Base-by-base conservation (phyloP, 768 basidiomycete genomes). In the Lactarius hatsudake region DNA sequence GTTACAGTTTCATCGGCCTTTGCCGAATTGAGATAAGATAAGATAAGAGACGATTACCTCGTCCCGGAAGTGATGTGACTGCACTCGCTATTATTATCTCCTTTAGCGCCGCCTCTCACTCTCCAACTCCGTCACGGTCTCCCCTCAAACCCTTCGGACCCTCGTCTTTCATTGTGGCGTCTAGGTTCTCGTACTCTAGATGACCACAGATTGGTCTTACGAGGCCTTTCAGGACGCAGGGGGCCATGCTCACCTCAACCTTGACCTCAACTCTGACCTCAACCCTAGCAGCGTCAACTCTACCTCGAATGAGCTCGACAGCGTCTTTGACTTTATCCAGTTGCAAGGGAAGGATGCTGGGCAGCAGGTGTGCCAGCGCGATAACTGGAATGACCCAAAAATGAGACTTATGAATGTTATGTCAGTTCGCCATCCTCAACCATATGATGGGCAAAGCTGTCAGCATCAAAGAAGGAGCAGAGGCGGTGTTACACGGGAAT, bases 391-490 rank as follows among this genome's bases (percentile, higher is more conserved):
- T 26, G 26, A 53, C 26, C 26, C 13, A 23, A 53, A 53, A 32
- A 23, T 20, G 23, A 32, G 26, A n/a, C 28, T 63, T 18, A 45
- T 40, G 20, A 20, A 36, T 18, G 13, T 18, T 5, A 26, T 51
- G 5, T 30, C 34, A 71, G 71, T 30, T 71, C 6, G 56, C 51
- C 20, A 62, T 67, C 23, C 65, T 71, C 34, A 67, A 57, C 53
- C 60, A 54, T 32, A 70, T 67, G 71, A 71, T 71, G 71, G 61
- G 51, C n/a, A 59, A 36, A 20, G 71, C 71, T 15, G 61, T 70
- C 23, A 60, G 69, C n/a, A 71, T 67, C 51, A 70, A 71, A 38
- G 71, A 70, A 45, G 71, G 71, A 36, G 71, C 71, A 10, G 71
- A 71, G 53, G 62, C 69, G 20, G 59, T 70, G 15, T 56, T 71